A percentile compares a stretch with the other conserved stretches of the same genome.
phyloP scores from a whole-genome alignment of 345 rosid genomes.

The Boechera stricta region DNA sequence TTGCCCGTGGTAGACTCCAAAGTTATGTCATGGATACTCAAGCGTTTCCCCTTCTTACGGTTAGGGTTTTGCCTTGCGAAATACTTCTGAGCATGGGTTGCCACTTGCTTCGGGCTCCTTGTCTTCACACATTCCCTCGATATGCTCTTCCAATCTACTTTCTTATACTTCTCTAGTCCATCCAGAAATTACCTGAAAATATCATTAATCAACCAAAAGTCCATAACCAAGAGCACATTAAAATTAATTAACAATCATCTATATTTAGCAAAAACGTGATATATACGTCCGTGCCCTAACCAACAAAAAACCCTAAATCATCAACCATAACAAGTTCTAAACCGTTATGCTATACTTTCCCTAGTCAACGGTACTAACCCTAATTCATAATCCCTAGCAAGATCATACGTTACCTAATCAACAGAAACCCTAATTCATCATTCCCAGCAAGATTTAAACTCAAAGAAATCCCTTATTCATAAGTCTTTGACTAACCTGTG shows the following conservation, averaged over 20 bases:
- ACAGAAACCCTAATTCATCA: background rate
- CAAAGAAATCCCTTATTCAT: background rate
- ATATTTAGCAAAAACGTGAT: no score
- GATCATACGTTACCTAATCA: background rate
- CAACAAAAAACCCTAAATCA: no score
- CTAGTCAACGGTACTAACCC: no score
- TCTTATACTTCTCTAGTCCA: background rate
- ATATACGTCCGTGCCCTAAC: no score
- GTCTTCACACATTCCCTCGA: background rate
- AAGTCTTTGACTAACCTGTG: background rate
- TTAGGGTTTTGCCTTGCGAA: background rate
- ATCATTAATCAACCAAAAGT: background rate
- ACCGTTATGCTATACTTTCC: no score
- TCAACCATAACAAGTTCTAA: no score
- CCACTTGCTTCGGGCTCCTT: background rate
- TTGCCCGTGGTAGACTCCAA: slow-evolving; percentile 12
- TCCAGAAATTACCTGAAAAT: background rate
- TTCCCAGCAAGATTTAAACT: no score
- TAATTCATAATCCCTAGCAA: no score
- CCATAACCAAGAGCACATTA: background rate
- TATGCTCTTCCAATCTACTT: background rate
- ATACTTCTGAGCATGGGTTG: background rate
- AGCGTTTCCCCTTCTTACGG: background rate
- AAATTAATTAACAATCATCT: no score
- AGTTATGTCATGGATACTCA: slow-evolving; percentile 14